A percentile compares a stretch with the other conserved stretches of the same genome.
These are phyloP conservation scores for Paraphaeosphaeria minitans DNA, from an alignment of 2,329 filamentous ascomycete species.

Conservation along the genomic window DNA sequence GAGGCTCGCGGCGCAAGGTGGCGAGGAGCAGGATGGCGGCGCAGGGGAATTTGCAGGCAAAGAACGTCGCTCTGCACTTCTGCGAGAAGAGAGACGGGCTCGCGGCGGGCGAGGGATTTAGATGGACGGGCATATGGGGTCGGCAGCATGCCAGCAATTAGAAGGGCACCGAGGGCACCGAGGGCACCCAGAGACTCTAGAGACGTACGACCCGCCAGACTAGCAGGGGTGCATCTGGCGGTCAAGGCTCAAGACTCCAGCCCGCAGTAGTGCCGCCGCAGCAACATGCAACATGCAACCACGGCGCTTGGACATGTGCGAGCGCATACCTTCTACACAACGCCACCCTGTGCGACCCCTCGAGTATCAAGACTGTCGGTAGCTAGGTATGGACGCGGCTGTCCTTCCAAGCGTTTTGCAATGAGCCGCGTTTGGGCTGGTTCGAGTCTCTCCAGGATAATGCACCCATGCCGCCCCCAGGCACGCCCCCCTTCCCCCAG, in stretches of 20 bases:
- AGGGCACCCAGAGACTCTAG: too few species aligned
- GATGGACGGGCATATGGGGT: conserved; percentile 21
- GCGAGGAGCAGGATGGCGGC: not conserved
- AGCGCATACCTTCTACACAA: not conserved
- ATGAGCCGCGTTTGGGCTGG: not conserved
- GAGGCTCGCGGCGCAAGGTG: not conserved
- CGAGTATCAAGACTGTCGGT: too few species aligned
- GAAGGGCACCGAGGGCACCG: conserved; percentile 23
- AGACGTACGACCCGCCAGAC: conserved; percentile 18
- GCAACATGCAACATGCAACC: not conserved
- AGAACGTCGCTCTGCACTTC: not conserved
- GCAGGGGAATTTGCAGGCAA: not conserved
- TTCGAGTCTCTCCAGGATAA: not conserved
- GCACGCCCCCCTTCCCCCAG: not conserved
- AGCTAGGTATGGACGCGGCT: too few species aligned
- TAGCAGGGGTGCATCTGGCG: conserved; percentile 12
- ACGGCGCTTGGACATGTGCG: conserved; percentile 6
- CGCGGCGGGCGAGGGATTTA: conserved; percentile 28
- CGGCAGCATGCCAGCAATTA: conserved; percentile 27
- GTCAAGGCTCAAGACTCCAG: not conserved
- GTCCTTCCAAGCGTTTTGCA: not conserved
- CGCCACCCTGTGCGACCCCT: not conserved
- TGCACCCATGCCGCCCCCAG: too few species aligned
- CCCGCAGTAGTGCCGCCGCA: too few species aligned
- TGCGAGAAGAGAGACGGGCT: conserved; percentile 12